Evolutionary conservation across 805 yeast species (phyloP).

Genomic region (Teunomyces atbi): DNA sequence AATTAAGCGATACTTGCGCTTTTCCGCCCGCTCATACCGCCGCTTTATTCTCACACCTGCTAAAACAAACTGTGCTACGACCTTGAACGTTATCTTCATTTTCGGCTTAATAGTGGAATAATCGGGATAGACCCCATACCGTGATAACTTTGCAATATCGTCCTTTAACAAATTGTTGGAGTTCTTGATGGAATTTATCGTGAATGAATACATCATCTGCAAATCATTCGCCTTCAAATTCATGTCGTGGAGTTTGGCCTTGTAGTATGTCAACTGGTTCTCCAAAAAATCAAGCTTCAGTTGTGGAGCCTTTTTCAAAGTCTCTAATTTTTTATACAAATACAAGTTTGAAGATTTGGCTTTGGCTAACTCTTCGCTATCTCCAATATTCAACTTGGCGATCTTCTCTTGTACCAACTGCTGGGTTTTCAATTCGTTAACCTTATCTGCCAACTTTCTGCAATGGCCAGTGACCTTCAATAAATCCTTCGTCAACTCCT

Average conservation of each 20-base stretch:
- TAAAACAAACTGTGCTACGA: slow-evolving; percentile 37
- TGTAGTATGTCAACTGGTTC: slow-evolving; percentile 45
- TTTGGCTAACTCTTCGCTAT: slow-evolving; percentile 13
- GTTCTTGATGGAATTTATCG: slow-evolving; percentile 27
- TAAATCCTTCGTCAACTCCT: slow-evolving; percentile 30
- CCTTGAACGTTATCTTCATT: slow-evolving; percentile 26
- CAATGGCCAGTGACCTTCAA: slow-evolving; percentile 27
- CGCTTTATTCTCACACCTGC: slow-evolving; percentile 34
- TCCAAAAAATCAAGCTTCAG: slow-evolving; percentile 34
- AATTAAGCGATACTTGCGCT: slow-evolving; percentile 22
- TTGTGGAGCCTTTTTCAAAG: slow-evolving; percentile 13
- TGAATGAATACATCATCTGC: slow-evolving; percentile 32
- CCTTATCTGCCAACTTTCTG: slow-evolving; percentile 27
- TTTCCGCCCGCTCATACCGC: slow-evolving; percentile 26
- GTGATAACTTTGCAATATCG: slow-evolving; percentile 28
- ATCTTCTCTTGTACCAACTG: slow-evolving; percentile 11
- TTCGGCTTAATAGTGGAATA: slow-evolving; percentile 15
- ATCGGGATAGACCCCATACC: slow-evolving; percentile 36
- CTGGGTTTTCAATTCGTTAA: slow-evolving; percentile 16
- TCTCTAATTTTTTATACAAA: slow-evolving; percentile 16
- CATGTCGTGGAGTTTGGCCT: slow-evolving; percentile 47
- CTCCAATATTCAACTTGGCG: slow-evolving; percentile 11
- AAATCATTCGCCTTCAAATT: slow-evolving; percentile 34
- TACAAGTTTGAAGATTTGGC: slow-evolving; percentile 7
- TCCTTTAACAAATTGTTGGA: slow-evolving; percentile 23